Percentiles rank a stretch among this genome's conserved stretches.
phyloP scores from a whole-genome alignment of 129 eudicot species.

The Flaveria ramosissima region DNA sequence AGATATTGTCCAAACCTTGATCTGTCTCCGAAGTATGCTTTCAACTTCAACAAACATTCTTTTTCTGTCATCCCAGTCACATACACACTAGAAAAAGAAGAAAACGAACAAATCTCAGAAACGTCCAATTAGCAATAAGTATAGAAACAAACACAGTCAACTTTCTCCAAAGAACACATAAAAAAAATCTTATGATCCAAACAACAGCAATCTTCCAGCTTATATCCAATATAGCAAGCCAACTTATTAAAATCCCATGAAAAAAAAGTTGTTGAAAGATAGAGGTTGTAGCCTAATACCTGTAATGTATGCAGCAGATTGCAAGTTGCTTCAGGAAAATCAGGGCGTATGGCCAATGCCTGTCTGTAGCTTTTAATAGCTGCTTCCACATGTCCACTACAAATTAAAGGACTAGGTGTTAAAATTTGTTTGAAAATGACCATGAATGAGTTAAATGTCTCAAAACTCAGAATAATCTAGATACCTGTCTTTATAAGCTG shows the following conservation, averaged over 20 bases:
- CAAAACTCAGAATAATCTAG: not conserved
- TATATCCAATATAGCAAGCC: not conserved
- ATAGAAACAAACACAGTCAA: not conserved
- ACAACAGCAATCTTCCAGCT: not conserved
- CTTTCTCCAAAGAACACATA: not conserved
- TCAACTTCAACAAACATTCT: constrained; percentile 87
- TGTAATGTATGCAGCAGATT: constrained; percentile 92
- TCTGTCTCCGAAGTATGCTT: constrained; percentile 78
- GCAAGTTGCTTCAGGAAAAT: constrained; percentile 95
- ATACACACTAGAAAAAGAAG: constrained; percentile 60
- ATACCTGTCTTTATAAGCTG: constrained; percentile 95
- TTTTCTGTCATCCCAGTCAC: constrained; percentile 92
- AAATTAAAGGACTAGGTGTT: constrained; percentile 16
- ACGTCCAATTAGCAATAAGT: not conserved
- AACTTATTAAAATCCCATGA: not conserved
- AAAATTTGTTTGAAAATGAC: not conserved
- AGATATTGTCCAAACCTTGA: constrained; percentile 56
- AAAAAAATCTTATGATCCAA: not conserved
- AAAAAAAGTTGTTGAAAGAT: not conserved
- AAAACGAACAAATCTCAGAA: not conserved
- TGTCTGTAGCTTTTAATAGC: constrained; percentile 89
- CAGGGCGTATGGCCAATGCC: constrained; percentile 79
- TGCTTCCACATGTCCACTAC: constrained; percentile 81
- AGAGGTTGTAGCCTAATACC: constrained; percentile 40
- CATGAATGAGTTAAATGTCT: not conserved